Percentiles rank a stretch among this genome's conserved stretches.
Evolutionary conservation across 805 yeast genomes (phyloP).

Genomic region (Metschnikowia borealis): DNA sequence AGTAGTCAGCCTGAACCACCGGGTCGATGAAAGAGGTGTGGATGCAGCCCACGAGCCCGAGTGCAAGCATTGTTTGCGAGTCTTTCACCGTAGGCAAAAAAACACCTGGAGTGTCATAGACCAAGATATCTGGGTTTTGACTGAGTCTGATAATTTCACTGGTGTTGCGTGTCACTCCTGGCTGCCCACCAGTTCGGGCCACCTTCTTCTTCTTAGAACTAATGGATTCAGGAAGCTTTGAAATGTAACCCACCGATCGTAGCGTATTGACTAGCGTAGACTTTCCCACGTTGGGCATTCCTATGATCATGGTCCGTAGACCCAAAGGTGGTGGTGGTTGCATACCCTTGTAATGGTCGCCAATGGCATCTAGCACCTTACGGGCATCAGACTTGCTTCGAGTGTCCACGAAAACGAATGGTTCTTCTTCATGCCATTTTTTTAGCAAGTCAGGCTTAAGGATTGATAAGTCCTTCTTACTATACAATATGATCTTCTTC

Average conservation of each 20-base stretch:
- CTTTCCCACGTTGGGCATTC: slow-evolving; percentile 98
- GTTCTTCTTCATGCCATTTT: slow-evolving; percentile 35
- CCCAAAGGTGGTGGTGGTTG: slow-evolving; percentile 83
- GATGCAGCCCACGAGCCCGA: slow-evolving; percentile 74
- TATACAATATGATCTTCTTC: slow-evolving; percentile 62
- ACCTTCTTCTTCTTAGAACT: slow-evolving; percentile 52
- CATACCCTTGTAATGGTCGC: slow-evolving; percentile 41
- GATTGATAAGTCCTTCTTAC: slow-evolving; percentile 65
- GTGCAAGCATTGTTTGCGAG: slow-evolving; percentile 66
- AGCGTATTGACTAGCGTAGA: slow-evolving; percentile 79
- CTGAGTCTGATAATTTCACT: slow-evolving; percentile 69
- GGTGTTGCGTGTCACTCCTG: slow-evolving; percentile 84
- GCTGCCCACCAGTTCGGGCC: slow-evolving; percentile 79
- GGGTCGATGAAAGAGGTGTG: slow-evolving; percentile 72
- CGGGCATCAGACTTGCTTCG: slow-evolving; percentile 48
- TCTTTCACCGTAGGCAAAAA: slow-evolving; percentile 69
- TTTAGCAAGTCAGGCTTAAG: slow-evolving; percentile 33
- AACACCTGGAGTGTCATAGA: slow-evolving; percentile 93
- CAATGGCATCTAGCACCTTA: slow-evolving; percentile 47
- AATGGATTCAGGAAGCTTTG: slow-evolving; percentile 20
- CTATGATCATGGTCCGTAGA: slow-evolving; percentile 67
- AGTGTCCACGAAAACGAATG: slow-evolving; percentile 52
- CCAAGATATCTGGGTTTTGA: slow-evolving; percentile 56
- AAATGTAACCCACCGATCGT: slow-evolving; percentile 41
- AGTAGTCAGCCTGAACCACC: slow-evolving; percentile 78